Percentiles rank a stretch among this genome's conserved stretches.
These are phyloP conservation scores for Falciphora oryzae DNA, from an alignment of 2,329 filamentous ascomycete genomes.

Conservation along the genomic window DNA sequence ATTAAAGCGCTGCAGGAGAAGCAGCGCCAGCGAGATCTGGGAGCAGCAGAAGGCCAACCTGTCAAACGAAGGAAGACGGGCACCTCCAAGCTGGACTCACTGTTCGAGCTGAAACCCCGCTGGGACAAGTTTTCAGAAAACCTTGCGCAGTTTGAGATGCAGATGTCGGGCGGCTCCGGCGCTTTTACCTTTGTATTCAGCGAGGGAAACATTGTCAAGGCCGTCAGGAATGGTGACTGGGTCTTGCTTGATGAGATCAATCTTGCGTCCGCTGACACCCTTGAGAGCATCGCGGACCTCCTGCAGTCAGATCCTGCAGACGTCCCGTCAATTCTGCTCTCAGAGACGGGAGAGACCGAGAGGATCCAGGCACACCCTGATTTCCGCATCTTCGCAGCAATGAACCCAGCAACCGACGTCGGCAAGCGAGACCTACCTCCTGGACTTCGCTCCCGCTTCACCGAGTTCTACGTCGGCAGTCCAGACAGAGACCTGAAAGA, in stretches of 20 bases:
- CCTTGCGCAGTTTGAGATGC: constrained; percentile 72
- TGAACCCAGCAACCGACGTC: constrained; percentile 98
- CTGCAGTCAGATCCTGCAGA: constrained; percentile 66
- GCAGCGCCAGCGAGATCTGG: constrained; percentile 25
- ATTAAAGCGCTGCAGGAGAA: constrained; percentile 48
- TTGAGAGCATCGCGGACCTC: constrained; percentile 89
- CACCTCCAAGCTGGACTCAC: constrained; percentile 57
- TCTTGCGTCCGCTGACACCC: constrained; percentile 84
- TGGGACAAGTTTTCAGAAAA: constrained; percentile 78
- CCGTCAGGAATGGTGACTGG: constrained; percentile 95
- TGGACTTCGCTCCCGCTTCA: constrained; percentile 86
- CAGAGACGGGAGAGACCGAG: constrained; percentile 90
- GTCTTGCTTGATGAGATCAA: constrained; percentile 97
- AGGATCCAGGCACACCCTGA: constrained; percentile 83
- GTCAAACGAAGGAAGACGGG: constrained; percentile 63
- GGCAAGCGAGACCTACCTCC: constrained; percentile 91
- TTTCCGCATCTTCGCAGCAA: constrained; percentile 94
- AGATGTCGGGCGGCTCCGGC: constrained; percentile 66
- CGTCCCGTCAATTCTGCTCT: constrained; percentile 77
- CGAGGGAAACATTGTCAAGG: constrained; percentile 93
- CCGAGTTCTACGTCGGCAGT: constrained; percentile 88
- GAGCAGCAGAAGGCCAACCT: constrained; percentile 40
- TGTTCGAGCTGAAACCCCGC: constrained; percentile 52
- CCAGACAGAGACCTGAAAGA: constrained; percentile 85
- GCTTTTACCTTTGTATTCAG: constrained; percentile 92